Base-by-base conservation (phyloP, 2,329 filamentous ascomycete genomes). In the Phaeosphaeriaceae sp. region DNA sequence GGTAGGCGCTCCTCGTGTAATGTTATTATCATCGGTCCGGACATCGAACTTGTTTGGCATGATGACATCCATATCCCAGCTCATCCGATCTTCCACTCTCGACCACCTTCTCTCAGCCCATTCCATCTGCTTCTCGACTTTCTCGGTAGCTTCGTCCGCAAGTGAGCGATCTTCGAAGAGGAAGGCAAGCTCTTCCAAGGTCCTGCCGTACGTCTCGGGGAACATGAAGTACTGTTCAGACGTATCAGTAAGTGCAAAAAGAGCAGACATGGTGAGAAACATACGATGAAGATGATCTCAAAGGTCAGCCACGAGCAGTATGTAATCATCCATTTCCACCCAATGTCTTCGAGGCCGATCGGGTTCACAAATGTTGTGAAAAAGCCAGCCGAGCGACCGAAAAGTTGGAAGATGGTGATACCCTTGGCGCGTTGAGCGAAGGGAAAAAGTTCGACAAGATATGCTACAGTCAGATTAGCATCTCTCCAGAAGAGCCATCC, bases 141-240 rank as follows among this genome's bases (percentile, higher is more conserved):
- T 63, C 17, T 53, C 57, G 7, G 65, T 69, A 13, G 71, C 69
- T 60, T 74, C 62, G 15, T 75, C 72, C 6, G 72, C 72, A 13
- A 67, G 63, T 1, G 65, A 53, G 19, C 65, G 56, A 55, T 72
- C 69, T 62, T 75, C 72, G 58, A 74, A 75, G 15, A 75, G 59
- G 61, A 73, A 73, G 33, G 88, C 85, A 63, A 90, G 84, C 73
- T 90, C 87, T 73, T 91, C 89, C 0, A 91, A 84, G 0, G 88
- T 90, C 1, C 87, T 86, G 1, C 88, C 88, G 69, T 87, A 88
- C 11, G 89, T 91, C 79, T 92, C 89, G 47, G 89, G 84, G 70
- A 88, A 89, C 76, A 89, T 84, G 79, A 88, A 87, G 76, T 85
- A 89, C 67, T 69, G n/a, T 1, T 13, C 7, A 3, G 2, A 7